Base-by-base conservation (phyloP, 768 basidiomycete species). In the Lactarius trivialis region DNA sequence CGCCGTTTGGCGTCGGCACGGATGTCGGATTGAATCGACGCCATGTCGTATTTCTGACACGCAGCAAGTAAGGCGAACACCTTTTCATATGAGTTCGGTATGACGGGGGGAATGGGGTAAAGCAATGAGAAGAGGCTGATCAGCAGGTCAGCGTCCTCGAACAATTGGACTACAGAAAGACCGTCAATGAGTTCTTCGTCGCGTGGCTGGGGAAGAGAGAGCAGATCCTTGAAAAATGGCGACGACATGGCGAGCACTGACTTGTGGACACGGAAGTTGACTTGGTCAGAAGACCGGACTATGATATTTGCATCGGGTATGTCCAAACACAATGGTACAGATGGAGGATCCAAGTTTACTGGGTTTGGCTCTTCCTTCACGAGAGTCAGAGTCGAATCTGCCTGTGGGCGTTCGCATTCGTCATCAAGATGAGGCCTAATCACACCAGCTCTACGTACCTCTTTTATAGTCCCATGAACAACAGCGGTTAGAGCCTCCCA, bases 231-330 rank as follows among this genome's bases (percentile, higher is more conserved):
- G 45, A 48, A 48, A 48, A 48, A 48, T 48, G 45, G 45, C 7
- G 45, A 48, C 11, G 45, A 70, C 30, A 68, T 66, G 21, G 67
- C 49, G 30, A 76, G 72, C 24, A 74, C 72, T 21, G 49, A 36
- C 15, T 70, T 68, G 62, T 69, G 71, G 32, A 71, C 71, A 34
- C 60, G 68, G 64, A 73, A 74, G 56, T 4, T 24, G 12, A 14
- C 45, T 48, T 26, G 21, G 12, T 48, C 45, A 24, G 45, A 48
- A 4, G 45, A 48, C 24, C 21, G 45, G 24, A 48, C 0, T 7
- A 48, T 48, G 14, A 48, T 48, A 26, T 21, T 7, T 48, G 45
- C 45, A 48, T 48, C 45, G 5, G 45, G 45, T 4, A 48, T 7
- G 21, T 24, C 24, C 24, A 24, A 24, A 48, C 45, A 48, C 21